A percentile compares a stretch with the other conserved stretches of the same genome.
phyloP scores from a whole-genome alignment of 2,329 filamentous ascomycete genomes.

The Curvularia sp. region DNA sequence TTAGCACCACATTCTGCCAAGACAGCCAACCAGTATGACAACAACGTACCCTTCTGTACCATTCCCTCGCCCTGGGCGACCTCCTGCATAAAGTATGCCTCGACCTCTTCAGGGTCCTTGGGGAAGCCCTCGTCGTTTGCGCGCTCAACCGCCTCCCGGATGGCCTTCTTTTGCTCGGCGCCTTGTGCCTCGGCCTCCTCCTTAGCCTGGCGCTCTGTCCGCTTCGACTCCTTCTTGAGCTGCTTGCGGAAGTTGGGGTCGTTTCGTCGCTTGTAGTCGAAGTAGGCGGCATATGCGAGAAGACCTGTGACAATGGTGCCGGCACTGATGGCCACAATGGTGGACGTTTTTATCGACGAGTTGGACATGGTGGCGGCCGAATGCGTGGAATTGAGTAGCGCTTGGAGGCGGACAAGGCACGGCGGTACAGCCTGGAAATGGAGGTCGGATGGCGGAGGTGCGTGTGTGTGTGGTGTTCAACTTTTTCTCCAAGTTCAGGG shows the following conservation, averaged over 20 bases:
- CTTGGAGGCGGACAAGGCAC: conserved; percentile 5
- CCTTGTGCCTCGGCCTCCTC: conserved; percentile 72
- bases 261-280: conserved; percentile 69
- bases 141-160: conserved; percentile 77
- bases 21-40: neutral
- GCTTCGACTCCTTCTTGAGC: conserved; percentile 76
- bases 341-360: conserved; percentile 49
- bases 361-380: conserved; percentile 16
- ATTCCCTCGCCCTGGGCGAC: conserved; percentile 87
- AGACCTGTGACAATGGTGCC: conserved; percentile 66
- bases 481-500: conserved; percentile 22
- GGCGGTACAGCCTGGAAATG: conserved; percentile 13
- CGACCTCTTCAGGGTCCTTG: conserved; percentile 86
- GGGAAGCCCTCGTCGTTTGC: conserved; percentile 94
- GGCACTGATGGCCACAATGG: conserved; percentile 64
- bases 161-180: conserved; percentile 72
- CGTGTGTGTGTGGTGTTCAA: conserved; percentile 18
- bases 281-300: conserved; percentile 70
- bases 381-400: conserved; percentile 10
- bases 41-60: conserved; percentile 73
- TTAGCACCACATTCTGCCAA: conserved; percentile 24
- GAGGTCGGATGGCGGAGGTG: conserved; percentile 20
- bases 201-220: conserved; percentile 73
- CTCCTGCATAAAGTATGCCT: conserved; percentile 96
- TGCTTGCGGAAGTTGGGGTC: conserved; percentile 68